Evolutionary conservation across 192 early-diverging fungal species (phyloP).

Genomic region (Coemansia sp.): DNA sequence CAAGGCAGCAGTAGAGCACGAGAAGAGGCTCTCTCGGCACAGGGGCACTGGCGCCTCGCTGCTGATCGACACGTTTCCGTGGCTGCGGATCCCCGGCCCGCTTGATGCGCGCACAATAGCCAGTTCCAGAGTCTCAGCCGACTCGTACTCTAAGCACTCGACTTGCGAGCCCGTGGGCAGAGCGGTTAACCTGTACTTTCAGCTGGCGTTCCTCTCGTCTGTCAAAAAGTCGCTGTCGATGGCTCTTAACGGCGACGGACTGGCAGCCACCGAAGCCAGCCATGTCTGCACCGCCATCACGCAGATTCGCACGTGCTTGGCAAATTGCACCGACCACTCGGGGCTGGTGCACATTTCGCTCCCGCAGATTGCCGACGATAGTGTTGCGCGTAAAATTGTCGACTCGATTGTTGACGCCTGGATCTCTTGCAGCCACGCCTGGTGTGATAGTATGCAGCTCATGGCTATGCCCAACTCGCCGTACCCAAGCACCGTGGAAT

Average conservation of each 20-base stretch:
- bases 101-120: slow-evolving; percentile 31
- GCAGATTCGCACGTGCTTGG: slow-evolving; percentile 32
- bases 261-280: slow-evolving; percentile 4
- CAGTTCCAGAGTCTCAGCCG: not conserved
- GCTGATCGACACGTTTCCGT: slow-evolving; percentile 41
- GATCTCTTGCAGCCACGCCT: slow-evolving; percentile 12
- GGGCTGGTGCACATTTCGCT: slow-evolving; percentile 33
- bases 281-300: slow-evolving; percentile 18
- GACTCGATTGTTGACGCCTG: slow-evolving; percentile 14
- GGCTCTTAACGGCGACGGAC: slow-evolving; percentile 25
- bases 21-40: slow-evolving; percentile 5
- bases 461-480: slow-evolving; percentile 23
- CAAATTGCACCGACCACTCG: slow-evolving; percentile 11
- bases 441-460: slow-evolving; percentile 24
- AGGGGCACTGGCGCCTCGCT: slow-evolving; percentile 24
- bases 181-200: slow-evolving; percentile 37
- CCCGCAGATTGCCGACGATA: not conserved
- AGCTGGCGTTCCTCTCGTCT: slow-evolving; percentile 22
- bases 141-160: not conserved
- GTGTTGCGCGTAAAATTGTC: slow-evolving; percentile 6
- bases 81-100: slow-evolving; percentile 35
- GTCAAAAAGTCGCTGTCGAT: slow-evolving; percentile 20
- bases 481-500: slow-evolving; percentile 7
- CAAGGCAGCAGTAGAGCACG: slow-evolving; percentile 14
- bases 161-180: slow-evolving; percentile 34